Base-by-base conservation (phyloP, 1,284 basidiomycete species). In the Chalciporus piperatoides region DNA sequence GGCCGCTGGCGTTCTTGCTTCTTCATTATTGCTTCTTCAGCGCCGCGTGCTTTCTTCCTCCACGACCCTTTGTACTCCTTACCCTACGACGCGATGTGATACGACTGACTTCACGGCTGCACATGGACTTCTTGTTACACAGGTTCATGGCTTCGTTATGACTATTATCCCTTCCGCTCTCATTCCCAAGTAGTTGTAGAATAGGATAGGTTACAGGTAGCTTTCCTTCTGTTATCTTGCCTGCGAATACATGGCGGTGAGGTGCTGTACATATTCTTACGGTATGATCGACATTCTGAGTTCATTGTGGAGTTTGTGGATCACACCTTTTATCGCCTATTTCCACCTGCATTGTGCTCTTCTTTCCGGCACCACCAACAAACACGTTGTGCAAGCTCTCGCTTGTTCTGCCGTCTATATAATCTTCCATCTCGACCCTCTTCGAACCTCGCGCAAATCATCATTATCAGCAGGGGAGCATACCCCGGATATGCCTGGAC, bases 31-130 rank as follows among this genome's bases (percentile, higher is more conserved):
- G 14, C 35, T 27, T 28, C 43, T 43, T 23, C 41, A 19, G 39
- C 4, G 11, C 36, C 21, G 14, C 46, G 41, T 48, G 50, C 44
- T 53, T 43, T 52, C 19, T 1, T 33, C 41, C 40, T 42, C 41
- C 48, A 39, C 41, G 41, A 37, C 44, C 37, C 49, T 38, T 11
- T 62, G 55, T 60, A 66, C 44, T 51, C 39, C 46, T 25, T 54
- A 52, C 36, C 44, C 23, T 58, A 64, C 48, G 54, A 54, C 33
- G 56, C 51, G 59, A 65, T 48, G 55, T 49, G 59, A 65, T 48
- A 65, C 50, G 64, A 69, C 54, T 37, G 6, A 6, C 46, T 36
- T 46, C 37, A 68, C 49, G 53, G 44, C 48, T 59, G 39, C 36
- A 56, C 32, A 56, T 12, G 53, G 58, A 61, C 46, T 35, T 39